phyloP scores from a whole-genome alignment of 768 basidiomycete species.

The Auriculariales sp. region DNA sequence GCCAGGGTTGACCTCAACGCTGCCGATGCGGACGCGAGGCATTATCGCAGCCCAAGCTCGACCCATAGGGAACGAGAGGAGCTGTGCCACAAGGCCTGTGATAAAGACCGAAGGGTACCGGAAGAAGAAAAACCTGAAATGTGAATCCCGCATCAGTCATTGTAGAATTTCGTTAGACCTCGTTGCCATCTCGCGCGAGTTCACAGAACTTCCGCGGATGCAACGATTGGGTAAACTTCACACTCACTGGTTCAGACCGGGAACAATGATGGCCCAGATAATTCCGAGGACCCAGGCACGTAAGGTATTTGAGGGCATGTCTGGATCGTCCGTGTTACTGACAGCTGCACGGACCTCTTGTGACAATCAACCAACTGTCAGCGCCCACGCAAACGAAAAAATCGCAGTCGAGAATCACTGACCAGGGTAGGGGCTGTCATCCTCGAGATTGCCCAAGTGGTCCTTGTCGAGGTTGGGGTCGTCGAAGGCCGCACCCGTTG shows the following conservation, averaged over 20 bases:
- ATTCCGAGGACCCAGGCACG: slow-evolving; percentile 45
- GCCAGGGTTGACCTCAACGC: slow-evolving; percentile 23
- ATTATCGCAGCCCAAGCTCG: slow-evolving; percentile 15
- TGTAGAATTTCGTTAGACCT: neutral
- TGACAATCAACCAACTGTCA: neutral
- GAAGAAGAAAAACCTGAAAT: slow-evolving; percentile 46
- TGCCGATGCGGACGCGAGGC: slow-evolving; percentile 8
- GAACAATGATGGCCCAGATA: slow-evolving; percentile 4
- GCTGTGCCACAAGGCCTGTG: slow-evolving; percentile 17
- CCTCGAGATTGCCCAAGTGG: slow-evolving; percentile 16
- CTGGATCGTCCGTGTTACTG: slow-evolving; percentile 54
- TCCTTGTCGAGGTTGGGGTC: slow-evolving; percentile 27
- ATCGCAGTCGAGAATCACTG: neutral
- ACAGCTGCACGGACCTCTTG: slow-evolving; percentile 54
- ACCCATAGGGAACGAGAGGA: slow-evolving; percentile 14
- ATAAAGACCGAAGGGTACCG: slow-evolving; percentile 28
- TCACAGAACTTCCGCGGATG: too few relatives aligned
- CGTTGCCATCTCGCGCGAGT: too few relatives aligned
- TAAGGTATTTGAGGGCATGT: slow-evolving; percentile 40
- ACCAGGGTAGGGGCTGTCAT: slow-evolving; percentile 82
- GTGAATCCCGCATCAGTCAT: too few relatives aligned
- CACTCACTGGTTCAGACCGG: slow-evolving; percentile 4
- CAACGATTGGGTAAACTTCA: neutral
- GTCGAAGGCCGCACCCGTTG: slow-evolving; percentile 13
- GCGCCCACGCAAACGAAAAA: neutral